Evolutionary conservation across 345 rosid species (phyloP).

Genomic region (Citrus hindsii): DNA sequence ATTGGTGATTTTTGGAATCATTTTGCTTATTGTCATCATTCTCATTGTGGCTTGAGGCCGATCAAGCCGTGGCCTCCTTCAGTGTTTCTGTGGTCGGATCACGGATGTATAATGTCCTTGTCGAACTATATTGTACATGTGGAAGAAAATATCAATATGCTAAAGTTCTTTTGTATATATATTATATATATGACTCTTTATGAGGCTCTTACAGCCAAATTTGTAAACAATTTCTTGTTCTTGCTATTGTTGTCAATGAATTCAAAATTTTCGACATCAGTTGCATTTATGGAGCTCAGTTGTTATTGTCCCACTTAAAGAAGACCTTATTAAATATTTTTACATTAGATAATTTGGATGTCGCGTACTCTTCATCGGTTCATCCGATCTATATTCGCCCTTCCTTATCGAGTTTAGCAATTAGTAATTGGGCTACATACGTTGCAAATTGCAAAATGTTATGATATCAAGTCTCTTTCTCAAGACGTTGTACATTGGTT

Average conservation of each 20-base stretch:
- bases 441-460: too few species aligned
- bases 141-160: not conserved
- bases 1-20: conserved; percentile 60
- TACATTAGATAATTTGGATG: too few species aligned
- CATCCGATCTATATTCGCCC: not conserved
- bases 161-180: not conserved
- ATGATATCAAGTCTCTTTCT: too few species aligned
- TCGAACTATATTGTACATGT: not conserved
- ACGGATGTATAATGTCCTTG: not conserved
- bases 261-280: not conserved
- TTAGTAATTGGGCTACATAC: too few species aligned
- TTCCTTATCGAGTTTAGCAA: not conserved
- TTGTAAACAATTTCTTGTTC: conserved; percentile 3
- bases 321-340: not conserved
- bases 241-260: not conserved
- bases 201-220: not conserved
- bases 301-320: not conserved
- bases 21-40: conserved; percentile 56
- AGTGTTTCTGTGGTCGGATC: not conserved
- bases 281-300: not conserved
- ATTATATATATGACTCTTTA: not conserved
- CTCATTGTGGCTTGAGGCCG: conserved; percentile 47
- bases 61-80: not conserved
- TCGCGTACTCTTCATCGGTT: not conserved
- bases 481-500: too few species aligned